Evolutionary conservation across 1,284 basidiomycete genomes (phyloP), one percentile per base, ranked within the genome.

Genomic region (Tetrapyrgos nigripes): DNA sequence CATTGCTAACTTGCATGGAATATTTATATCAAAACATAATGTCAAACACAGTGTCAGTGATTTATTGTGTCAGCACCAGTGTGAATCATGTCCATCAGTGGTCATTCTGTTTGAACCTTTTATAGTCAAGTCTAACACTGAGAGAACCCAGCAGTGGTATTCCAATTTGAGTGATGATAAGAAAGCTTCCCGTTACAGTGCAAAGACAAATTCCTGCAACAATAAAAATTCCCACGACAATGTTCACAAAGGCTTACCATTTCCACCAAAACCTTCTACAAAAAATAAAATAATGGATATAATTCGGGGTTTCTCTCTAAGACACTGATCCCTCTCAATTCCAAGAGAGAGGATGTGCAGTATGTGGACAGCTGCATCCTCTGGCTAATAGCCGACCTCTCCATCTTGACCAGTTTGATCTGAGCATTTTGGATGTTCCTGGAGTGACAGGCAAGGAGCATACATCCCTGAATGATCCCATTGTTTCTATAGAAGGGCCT

Each of bases 401-500:
- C 28, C 17, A 10, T 10, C 10, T 10, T 10, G 10, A 10, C 10
- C 35, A n/a, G 10, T 10, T n/a, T 10, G 35, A 10, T 10, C 10
- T 10, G n/a, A 37, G 35, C 10, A 10, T 37, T 37, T 37, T 37
- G 35, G 10, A 37, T 37, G 35, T 37, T n/a, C n/a, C n/a, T 10
- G 35, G n/a, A n/a, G 33, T 51, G 3, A 51, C 50, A 4, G 13
- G 29, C n/a, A 3, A 23, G 3, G 31, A 29, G 10, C 5, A 35
- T 3, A 31, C 6, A 14, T 17, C 11, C 14, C 3, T 19, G 3
- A 13, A 4, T 23, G 29, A 51, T 6, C 50, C 50, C 3, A 37
- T 51, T 3, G 5, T 14, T 23, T 29, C 35, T 10, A n/a, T 14
- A 3, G 2, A 4, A 2, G 44, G 31, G 23, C 68, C 69, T 50